Percentiles rank a stretch among this genome's conserved stretches.
phyloP scores from a whole-genome alignment of 2,329 filamentous ascomycete species.

The Colletotrichum tabaci region DNA sequence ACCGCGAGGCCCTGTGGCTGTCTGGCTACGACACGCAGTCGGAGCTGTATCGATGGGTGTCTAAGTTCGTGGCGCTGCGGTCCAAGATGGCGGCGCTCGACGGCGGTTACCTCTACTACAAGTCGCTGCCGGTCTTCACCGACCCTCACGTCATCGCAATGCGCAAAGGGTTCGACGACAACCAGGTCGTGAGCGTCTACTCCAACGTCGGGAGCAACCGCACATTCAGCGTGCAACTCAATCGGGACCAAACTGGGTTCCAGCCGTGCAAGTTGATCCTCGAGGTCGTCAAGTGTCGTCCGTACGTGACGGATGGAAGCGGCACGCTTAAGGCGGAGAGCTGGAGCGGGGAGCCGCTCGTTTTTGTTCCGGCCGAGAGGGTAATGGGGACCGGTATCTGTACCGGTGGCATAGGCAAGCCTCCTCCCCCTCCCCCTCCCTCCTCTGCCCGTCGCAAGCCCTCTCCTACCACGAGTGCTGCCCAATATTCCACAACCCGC shows the following conservation, averaged over 20 bases:
- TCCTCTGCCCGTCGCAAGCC: slow-evolving; percentile 21
- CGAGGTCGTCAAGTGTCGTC: slow-evolving; percentile 36
- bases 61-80: slow-evolving; percentile 31
- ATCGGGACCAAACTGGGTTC: slow-evolving; percentile 31
- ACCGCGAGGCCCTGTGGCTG: slow-evolving; percentile 73
- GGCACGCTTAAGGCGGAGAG: slow-evolving; percentile 34
- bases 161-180: slow-evolving; percentile 37
- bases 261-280: slow-evolving; percentile 36
- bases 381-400: slow-evolving; percentile 39
- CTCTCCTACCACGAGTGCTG: slow-evolving; percentile 15
- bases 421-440: slow-evolving; percentile 28
- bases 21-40: slow-evolving; percentile 62
- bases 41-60: slow-evolving; percentile 59
- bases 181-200: slow-evolving; percentile 39
- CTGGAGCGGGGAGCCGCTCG: slow-evolving; percentile 34
- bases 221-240: slow-evolving; percentile 28
- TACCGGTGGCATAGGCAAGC: slow-evolving; percentile 39
- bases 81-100: slow-evolving; percentile 32
- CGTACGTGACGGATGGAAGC: slow-evolving; percentile 33
- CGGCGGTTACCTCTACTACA: slow-evolving; percentile 37
- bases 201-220: slow-evolving; percentile 36
- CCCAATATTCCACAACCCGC: slow-evolving; percentile 16
- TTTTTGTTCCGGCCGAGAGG: slow-evolving; percentile 39
- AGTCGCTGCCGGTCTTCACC: slow-evolving; percentile 24
- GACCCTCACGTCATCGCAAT: slow-evolving; percentile 31